Percentiles rank a stretch among this genome's conserved stretches.
These are phyloP conservation scores for Scutellaria baicalensis DNA, from an alignment of 257 asterid genomes.

Conservation along the genomic window DNA sequence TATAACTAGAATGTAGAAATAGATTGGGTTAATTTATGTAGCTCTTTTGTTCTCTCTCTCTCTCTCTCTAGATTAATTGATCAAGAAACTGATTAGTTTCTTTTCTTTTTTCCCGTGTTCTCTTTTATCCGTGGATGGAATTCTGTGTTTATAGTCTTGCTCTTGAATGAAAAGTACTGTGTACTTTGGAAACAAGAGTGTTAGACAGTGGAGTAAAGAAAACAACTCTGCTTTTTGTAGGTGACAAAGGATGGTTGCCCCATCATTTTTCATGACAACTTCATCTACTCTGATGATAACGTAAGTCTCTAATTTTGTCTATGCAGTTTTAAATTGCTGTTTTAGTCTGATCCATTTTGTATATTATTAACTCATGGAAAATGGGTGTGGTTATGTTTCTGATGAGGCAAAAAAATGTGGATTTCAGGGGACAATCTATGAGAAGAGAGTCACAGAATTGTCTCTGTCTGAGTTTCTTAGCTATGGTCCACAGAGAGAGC, in stretches of 20 bases:
- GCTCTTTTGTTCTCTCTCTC: not conserved
- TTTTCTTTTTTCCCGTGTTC: not conserved
- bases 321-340: not conserved
- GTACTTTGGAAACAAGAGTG: conserved; percentile 34
- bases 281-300: conserved; percentile 61
- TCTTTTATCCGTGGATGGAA: conserved; percentile 19
- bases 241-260: conserved; percentile 92
- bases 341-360: not conserved
- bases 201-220: conserved; percentile 45
- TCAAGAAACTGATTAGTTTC: conserved; percentile 34
- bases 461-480: conserved; percentile 60
- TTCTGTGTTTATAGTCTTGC: conserved; percentile 24
- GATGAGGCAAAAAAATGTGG: not conserved
- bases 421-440: conserved; percentile 55
- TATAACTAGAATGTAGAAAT: not conserved
- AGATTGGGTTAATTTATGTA: not conserved
- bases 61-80: not conserved
- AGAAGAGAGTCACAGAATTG: conserved; percentile 74
- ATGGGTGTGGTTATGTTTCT: not conserved
- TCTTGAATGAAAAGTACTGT: conserved; percentile 34
- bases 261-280: conserved; percentile 87
- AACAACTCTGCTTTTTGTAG: conserved; percentile 48
- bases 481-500: conserved; percentile 72
- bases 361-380: not conserved
- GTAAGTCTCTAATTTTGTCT: conserved; percentile 24